Evolutionary conservation across 352 stramenopile genomes (phyloP).

Genomic region (Phytophthora foliorum): DNA sequence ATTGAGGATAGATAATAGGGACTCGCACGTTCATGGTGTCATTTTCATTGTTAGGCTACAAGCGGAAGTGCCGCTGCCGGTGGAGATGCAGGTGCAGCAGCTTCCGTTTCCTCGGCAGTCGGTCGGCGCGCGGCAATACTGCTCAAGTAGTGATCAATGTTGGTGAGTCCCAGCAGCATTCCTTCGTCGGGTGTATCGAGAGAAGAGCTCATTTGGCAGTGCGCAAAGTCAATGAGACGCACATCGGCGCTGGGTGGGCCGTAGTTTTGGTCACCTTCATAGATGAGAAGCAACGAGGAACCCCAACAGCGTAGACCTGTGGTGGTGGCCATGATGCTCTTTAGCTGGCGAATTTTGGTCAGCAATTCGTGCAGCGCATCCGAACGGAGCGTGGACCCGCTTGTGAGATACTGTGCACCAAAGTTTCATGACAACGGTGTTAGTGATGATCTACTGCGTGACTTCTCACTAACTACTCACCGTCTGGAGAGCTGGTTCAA

Average conservation of each 20-base stretch:
- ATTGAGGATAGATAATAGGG: slow-evolving; percentile 11
- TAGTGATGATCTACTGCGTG: not conserved
- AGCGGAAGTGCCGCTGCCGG: slow-evolving; percentile 6
- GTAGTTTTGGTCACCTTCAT: slow-evolving; percentile 67
- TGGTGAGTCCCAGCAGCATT: slow-evolving; percentile 71
- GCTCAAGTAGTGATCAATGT: slow-evolving; percentile 62
- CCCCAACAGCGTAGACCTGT: slow-evolving; percentile 80
- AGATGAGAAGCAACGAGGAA: slow-evolving; percentile 77
- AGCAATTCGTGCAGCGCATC: slow-evolving; percentile 57
- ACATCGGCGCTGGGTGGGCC: slow-evolving; percentile 46
- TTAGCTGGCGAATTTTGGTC: slow-evolving; percentile 53
- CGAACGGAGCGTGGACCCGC: slow-evolving; percentile 47
- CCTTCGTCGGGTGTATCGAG: slow-evolving; percentile 68
- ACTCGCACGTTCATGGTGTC: not conserved
- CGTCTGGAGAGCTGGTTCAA: slow-evolving; percentile 69
- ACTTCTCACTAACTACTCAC: slow-evolving; percentile 34
- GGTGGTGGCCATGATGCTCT: slow-evolving; percentile 52
- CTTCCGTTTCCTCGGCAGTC: slow-evolving; percentile 5
- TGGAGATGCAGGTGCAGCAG: slow-evolving; percentile 3
- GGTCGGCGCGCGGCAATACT: slow-evolving; percentile 40
- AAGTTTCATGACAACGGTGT: slow-evolving; percentile 1
- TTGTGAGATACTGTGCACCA: slow-evolving; percentile 67
- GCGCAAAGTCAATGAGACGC: slow-evolving; percentile 83
- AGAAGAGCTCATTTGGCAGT: slow-evolving; percentile 72
- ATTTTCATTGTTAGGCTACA: slow-evolving; percentile 18